Evolutionary conservation across 768 basidiomycete genomes (phyloP).

Genomic region (Collybia mongolica): DNA sequence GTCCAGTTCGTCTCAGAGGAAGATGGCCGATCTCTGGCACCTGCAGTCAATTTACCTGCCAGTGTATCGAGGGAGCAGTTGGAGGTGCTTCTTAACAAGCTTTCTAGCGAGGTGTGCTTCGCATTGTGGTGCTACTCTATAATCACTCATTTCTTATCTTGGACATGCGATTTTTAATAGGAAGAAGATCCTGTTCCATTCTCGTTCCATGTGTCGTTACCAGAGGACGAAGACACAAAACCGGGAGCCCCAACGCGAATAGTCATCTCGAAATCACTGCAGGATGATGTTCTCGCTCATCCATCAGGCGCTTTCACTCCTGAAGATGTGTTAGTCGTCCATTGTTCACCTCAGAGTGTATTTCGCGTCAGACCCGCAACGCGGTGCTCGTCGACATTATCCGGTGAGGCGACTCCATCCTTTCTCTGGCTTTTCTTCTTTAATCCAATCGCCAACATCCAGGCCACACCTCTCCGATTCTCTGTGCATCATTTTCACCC

Average conservation of each 20-base stretch:
- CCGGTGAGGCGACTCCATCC: constrained; percentile 47
- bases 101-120: constrained; percentile 65
- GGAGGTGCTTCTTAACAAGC: constrained; percentile 86
- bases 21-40: constrained; percentile 77
- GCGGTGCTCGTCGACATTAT: constrained; percentile 89
- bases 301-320: constrained; percentile 70
- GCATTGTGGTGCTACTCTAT: not conserved
- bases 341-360: constrained; percentile 94
- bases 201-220: constrained; percentile 81
- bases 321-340: constrained; percentile 86
- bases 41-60: constrained; percentile 86
- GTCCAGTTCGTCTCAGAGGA: constrained; percentile 94
- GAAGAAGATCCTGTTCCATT: constrained; percentile 92
- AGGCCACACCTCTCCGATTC: constrained; percentile 92
- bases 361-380: constrained; percentile 94
- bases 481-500: constrained; percentile 95
- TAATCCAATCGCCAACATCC: constrained; percentile 7
- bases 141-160: constrained; percentile 12
- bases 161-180: constrained; percentile 28
- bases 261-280: constrained; percentile 81
- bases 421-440: not conserved
- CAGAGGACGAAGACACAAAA: constrained; percentile 46
- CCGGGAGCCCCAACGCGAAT: constrained; percentile 72
- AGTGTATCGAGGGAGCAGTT: constrained; percentile 82
- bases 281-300: constrained; percentile 75